Conservation (phyloP, 805 yeast genomes). For the Nakazawaea siamensis region DNA sequence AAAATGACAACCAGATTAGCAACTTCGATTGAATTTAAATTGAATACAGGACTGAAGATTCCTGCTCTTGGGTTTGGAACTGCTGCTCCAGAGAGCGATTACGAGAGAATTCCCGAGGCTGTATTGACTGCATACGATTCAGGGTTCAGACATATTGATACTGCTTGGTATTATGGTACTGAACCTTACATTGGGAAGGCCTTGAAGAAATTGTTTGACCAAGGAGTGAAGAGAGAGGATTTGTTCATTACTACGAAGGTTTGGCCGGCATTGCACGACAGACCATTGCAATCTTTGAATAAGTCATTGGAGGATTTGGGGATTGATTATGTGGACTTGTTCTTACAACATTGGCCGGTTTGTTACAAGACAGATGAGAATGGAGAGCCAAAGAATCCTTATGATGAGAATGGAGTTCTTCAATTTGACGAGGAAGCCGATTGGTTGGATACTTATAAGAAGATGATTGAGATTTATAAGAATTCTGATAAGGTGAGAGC, state of each 20-base stretch:
- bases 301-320: slow-evolving; percentile 31
- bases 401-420: slow-evolving; percentile 32
- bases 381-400: slow-evolving; percentile 29
- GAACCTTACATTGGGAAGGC: slow-evolving; percentile 36
- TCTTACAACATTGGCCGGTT: slow-evolving; percentile 45
- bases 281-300: slow-evolving; percentile 32
- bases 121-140: slow-evolving; percentile 50
- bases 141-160: slow-evolving; percentile 41
- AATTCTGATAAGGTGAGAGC: slow-evolving; percentile 38
- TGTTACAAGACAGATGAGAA: slow-evolving; percentile 30
- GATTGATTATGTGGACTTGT: slow-evolving; percentile 36
- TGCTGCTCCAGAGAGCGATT: slow-evolving; percentile 22
- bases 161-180: slow-evolving; percentile 43
- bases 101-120: slow-evolving; percentile 33
- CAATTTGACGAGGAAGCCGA: slow-evolving; percentile 90
- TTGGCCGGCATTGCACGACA: slow-evolving; percentile 39
- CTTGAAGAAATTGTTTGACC: slow-evolving; percentile 37
- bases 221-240: slow-evolving; percentile 42
- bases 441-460: slow-evolving; percentile 67
- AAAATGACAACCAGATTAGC: slow-evolving; percentile 2
- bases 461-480: slow-evolving; percentile 70
- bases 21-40: slow-evolving; percentile 14
- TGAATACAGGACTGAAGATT: slow-evolving; percentile 49
- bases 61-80: slow-evolving; percentile 72
- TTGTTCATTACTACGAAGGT: slow-evolving; percentile 70